phyloP scores from a whole-genome alignment of 2,329 filamentous ascomycete species.

The Cladosporium colombiae region DNA sequence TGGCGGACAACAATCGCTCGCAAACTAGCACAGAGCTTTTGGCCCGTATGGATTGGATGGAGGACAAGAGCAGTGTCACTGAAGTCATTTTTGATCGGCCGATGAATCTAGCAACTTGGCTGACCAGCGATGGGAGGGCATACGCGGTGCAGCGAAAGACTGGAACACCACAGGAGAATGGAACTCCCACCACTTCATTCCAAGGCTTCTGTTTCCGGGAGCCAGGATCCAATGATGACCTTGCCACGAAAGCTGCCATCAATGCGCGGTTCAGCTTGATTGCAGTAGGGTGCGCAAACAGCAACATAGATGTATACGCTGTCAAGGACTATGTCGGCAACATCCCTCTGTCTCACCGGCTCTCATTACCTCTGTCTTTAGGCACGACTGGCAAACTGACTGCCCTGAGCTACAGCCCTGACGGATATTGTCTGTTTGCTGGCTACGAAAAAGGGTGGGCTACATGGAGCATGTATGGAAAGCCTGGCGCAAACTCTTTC shows the following conservation, averaged over 20 bases:
- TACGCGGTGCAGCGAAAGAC: constrained; percentile 81
- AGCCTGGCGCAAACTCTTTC: constrained; percentile 83
- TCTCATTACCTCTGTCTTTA: constrained; percentile 68
- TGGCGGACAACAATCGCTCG: constrained; percentile 74
- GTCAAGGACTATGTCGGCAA: constrained; percentile 93
- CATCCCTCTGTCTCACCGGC: constrained; percentile 80
- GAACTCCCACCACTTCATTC: constrained; percentile 73
- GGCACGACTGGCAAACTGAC: constrained; percentile 70
- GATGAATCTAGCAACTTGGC: constrained; percentile 94
- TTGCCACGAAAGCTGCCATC: constrained; percentile 75
- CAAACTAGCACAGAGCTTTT: constrained; percentile 91
- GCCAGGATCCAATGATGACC: constrained; percentile 60
- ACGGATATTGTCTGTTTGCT: constrained; percentile 93
- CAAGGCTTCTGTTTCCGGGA: constrained; percentile 88
- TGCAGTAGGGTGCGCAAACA: constrained; percentile 78
- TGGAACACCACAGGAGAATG: constrained; percentile 42
- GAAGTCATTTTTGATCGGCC: constrained; percentile 94
- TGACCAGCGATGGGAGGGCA: constrained; percentile 81
- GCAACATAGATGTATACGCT: constrained; percentile 83
- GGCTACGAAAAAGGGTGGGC: constrained; percentile 93
- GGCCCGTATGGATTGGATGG: constrained; percentile 81
- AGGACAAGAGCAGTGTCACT: constrained; percentile 71
- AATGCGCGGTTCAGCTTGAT: constrained; percentile 95
- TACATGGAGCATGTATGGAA: constrained; percentile 96
- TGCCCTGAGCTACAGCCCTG: constrained; percentile 82